Evolutionary conservation across 2,329 filamentous ascomycete species (phyloP).

Genomic region (Mollisiaceae sp.): DNA sequence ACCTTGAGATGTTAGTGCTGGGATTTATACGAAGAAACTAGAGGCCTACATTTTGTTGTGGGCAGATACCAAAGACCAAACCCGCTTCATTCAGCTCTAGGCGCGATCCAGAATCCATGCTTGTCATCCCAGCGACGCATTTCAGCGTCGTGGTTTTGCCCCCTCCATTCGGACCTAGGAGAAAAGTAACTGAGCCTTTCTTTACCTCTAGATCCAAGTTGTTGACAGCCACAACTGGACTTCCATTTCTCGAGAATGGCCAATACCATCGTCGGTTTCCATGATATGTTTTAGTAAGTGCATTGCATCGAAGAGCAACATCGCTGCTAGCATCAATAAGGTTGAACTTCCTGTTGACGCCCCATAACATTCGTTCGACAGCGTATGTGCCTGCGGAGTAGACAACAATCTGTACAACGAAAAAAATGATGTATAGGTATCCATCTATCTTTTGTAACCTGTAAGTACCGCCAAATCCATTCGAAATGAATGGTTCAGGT

Average conservation of each 20-base stretch:
- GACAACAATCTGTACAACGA: constrained; percentile 62
- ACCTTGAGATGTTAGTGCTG: constrained; percentile 46
- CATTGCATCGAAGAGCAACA: constrained; percentile 35
- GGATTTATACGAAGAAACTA: constrained; percentile 48
- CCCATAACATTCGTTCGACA: constrained; percentile 64
- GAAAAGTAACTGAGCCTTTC: constrained; percentile 65
- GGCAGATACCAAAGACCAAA: constrained; percentile 38
- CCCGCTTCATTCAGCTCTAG: constrained; percentile 38
- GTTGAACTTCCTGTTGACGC: constrained; percentile 44
- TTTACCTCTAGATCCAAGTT: constrained; percentile 60
- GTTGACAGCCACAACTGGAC: constrained; percentile 63
- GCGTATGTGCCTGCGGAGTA: constrained; percentile 62
- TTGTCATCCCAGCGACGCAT: constrained; percentile 65
- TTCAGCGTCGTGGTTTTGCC: constrained; percentile 71
- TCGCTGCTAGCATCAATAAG: constrained; percentile 36
- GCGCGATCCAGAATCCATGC: constrained; percentile 56
- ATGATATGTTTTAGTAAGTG: constrained; percentile 35
- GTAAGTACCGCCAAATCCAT: constrained; percentile 46
- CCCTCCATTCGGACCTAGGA: constrained; percentile 68
- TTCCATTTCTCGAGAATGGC: constrained; percentile 33
- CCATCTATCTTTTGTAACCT: constrained; percentile 57
- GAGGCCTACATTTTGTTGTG: constrained; percentile 36
- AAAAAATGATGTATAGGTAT: constrained; percentile 63
- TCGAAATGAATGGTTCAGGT: constrained; percentile 28
- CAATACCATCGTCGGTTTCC: constrained; percentile 36